Percentiles rank a stretch among this genome's conserved stretches.
Evolutionary conservation across 2,329 filamentous ascomycete species (phyloP).

Genomic region (Fusarium nematophilum): DNA sequence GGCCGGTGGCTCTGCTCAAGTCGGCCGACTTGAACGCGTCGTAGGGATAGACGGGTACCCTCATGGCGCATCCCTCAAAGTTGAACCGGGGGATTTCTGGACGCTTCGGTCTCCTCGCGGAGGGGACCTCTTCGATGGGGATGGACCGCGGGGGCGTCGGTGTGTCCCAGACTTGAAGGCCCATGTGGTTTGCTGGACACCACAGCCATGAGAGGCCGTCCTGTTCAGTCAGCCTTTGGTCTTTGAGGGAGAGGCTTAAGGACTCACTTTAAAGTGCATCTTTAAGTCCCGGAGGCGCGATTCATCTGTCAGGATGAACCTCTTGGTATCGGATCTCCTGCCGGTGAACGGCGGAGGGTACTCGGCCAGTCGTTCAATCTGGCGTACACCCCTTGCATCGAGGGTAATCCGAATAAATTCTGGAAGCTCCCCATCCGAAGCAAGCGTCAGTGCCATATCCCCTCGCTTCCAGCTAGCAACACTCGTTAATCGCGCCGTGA

Average conservation of each 20-base stretch:
- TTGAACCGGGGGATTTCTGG: too few relatives aligned
- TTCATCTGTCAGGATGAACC: background rate
- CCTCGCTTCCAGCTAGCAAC: background rate
- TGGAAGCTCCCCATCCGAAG: background rate
- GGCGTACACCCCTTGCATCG: background rate
- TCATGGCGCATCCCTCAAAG: too few relatives aligned
- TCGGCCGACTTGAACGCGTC: background rate
- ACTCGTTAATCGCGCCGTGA: background rate
- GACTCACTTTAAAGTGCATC: background rate
- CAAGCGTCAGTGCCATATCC: background rate
- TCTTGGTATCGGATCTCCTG: background rate
- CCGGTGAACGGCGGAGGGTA: background rate
- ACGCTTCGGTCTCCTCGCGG: too few relatives aligned
- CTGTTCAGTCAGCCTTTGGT: background rate
- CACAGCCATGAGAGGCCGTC: constrained; percentile 1
- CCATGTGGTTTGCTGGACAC: rapidly evolving
- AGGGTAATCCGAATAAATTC: background rate
- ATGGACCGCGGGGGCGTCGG: background rate
- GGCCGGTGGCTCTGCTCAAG: background rate
- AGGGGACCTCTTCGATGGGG: too few relatives aligned
- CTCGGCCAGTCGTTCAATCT: background rate
- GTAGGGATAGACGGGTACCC: too few relatives aligned
- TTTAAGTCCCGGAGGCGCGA: background rate
- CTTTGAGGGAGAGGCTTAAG: rapidly evolving
- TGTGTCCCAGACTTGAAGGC: background rate